These are phyloP conservation scores for Biscutella laevigata DNA, from an alignment of 441 rosid species.

Conservation along the genomic window DNA sequence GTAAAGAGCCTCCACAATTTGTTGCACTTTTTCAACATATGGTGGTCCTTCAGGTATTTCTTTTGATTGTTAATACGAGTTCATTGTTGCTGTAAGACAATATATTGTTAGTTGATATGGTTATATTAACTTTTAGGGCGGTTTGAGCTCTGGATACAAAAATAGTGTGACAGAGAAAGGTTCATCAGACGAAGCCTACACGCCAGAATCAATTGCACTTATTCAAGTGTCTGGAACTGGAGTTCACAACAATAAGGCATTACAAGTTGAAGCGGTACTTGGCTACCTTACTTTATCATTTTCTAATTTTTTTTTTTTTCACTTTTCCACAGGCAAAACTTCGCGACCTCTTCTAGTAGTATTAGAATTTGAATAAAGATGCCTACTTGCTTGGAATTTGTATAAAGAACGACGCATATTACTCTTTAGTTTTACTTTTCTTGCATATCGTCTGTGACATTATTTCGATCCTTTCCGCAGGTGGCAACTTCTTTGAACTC, in stretches of 20 bases:
- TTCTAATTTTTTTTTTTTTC: neutral
- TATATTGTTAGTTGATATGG: constrained; percentile 3
- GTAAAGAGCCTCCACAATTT: constrained; percentile 94
- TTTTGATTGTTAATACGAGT: neutral
- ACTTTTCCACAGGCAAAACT: neutral
- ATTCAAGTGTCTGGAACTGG: constrained; percentile 81
- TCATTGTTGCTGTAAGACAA: constrained; percentile 7
- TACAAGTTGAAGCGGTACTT: constrained; percentile 89
- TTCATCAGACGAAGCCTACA: constrained; percentile 64
- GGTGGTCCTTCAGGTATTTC: constrained; percentile 82
- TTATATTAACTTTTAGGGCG: constrained; percentile 54
- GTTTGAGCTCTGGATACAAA: constrained; percentile 88
- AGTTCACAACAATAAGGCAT: constrained; percentile 59
- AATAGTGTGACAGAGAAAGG: constrained; percentile 58
- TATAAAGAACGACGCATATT: neutral
- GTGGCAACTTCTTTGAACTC: constrained; percentile 84
- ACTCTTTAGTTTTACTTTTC: neutral
- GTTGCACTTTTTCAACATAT: constrained; percentile 87
- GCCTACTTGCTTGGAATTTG: neutral
- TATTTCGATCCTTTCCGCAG: constrained; percentile 32
- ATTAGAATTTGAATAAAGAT: neutral
- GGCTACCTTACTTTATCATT: neutral
- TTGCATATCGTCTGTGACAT: constrained; percentile 2
- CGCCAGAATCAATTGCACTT: constrained; percentile 65
- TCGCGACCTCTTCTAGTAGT: neutral